Percentiles rank a stretch among this genome's conserved stretches.
Conservation (phyloP, 1,284 basidiomycete species). For the Mycena sp. region DNA sequence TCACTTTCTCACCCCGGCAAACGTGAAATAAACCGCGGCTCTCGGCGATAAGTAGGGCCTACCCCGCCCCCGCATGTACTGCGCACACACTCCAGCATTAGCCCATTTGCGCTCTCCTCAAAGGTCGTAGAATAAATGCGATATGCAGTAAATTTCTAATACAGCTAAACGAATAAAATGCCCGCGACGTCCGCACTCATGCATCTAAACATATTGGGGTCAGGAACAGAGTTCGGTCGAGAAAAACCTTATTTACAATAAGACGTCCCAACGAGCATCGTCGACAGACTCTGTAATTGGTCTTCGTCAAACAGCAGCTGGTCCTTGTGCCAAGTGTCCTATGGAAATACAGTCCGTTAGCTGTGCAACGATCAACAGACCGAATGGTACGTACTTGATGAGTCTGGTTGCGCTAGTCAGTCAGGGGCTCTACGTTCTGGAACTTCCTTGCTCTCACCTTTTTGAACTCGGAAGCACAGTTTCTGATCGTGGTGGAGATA, state of each 20-base stretch:
- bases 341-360: constrained; percentile 27
- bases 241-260: constrained; percentile 72
- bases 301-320: constrained; percentile 91
- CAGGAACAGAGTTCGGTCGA: neutral
- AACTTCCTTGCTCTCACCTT: constrained; percentile 58
- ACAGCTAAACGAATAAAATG: constrained; percentile 15
- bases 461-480: constrained; percentile 90
- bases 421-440: constrained; percentile 11
- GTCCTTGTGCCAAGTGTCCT: constrained; percentile 95
- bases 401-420: constrained; percentile 54
- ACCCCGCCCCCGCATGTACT: too few species aligned
- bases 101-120: too few species aligned
- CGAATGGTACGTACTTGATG: constrained; percentile 73
- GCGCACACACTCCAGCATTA: too few species aligned
- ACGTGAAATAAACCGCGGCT: constrained; percentile 15
- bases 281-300: constrained; percentile 86
- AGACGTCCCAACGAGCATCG: constrained; percentile 90
- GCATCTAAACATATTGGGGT: constrained; percentile 13
- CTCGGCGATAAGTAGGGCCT: constrained; percentile 19
- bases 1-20: constrained; percentile 10
- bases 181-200: neutral
- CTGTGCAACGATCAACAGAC: constrained; percentile 15
- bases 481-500: constrained; percentile 90
- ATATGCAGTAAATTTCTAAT: neutral
- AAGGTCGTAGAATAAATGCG: neutral